phyloP scores from a whole-genome alignment of 305 asterid species.

The Coffea humblotiana region DNA sequence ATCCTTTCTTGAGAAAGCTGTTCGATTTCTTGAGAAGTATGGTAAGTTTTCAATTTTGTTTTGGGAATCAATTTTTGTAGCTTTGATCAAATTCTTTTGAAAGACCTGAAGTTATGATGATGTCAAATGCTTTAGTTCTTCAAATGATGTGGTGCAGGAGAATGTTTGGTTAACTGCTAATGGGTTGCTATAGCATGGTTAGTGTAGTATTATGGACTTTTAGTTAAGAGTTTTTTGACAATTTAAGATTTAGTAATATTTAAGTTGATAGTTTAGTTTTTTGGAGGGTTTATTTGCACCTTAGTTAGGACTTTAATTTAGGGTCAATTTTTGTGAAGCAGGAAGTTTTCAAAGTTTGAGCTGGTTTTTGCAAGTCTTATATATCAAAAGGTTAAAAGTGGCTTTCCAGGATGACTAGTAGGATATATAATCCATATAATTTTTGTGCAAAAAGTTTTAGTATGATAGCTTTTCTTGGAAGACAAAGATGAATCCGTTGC shows the following conservation, averaged over 20 bases:
- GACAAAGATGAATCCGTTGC: too few species aligned
- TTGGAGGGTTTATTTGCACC: not conserved
- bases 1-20: conserved; percentile 98
- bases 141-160: not conserved
- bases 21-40: conserved; percentile 85
- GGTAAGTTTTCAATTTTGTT: conserved; percentile 51
- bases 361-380: too few species aligned
- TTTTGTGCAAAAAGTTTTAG: too few species aligned
- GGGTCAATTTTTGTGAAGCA: not conserved
- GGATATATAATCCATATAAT: too few species aligned
- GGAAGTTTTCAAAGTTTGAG: too few species aligned
- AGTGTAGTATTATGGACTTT: not conserved
- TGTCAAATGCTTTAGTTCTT: not conserved
- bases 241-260: not conserved
- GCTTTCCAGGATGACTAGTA: too few species aligned
- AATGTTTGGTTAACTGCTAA: not conserved
- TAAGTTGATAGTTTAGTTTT: not conserved
- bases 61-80: not conserved
- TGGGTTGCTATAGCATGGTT: not conserved
- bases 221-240: not conserved
- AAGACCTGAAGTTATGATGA: not conserved
- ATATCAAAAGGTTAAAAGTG: too few species aligned
- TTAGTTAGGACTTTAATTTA: not conserved
- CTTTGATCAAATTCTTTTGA: not conserved
- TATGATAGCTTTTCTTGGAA: too few species aligned